A percentile compares a stretch with the other conserved stretches of the same genome.
These are phyloP conservation scores for Flaveria bidentis DNA, from an alignment of 129 eudicot genomes.

Conservation along the genomic window DNA sequence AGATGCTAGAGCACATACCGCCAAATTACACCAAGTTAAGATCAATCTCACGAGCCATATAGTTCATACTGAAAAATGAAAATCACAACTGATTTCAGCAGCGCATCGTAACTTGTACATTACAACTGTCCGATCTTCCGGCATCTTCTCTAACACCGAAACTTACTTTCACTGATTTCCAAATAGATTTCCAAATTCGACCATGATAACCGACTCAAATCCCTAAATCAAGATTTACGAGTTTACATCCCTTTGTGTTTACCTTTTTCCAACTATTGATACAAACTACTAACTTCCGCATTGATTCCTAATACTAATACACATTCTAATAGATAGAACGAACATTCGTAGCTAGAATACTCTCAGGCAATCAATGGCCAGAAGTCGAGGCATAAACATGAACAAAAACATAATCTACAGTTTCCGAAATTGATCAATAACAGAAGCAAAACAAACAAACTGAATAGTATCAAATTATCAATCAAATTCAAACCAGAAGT, in stretches of 20 bases:
- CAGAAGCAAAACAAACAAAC: background rate
- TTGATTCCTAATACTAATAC: slow-evolving; percentile 13
- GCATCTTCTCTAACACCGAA: slow-evolving; percentile 27
- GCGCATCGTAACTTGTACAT: slow-evolving; percentile 5
- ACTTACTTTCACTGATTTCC: slow-evolving; percentile 19
- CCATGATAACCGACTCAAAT: slow-evolving; percentile 17
- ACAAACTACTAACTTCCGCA: slow-evolving; percentile 12
- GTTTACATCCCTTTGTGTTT: background rate
- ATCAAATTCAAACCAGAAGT: background rate
- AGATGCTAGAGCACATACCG: too few relatives aligned
- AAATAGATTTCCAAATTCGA: slow-evolving; percentile 33
- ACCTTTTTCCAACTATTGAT: background rate
- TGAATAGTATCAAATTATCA: background rate
- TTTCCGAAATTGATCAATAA: background rate
- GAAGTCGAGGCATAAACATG: background rate
- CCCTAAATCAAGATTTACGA: slow-evolving; percentile 26
- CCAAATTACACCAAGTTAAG: too few relatives aligned
- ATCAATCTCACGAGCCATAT: background rate
- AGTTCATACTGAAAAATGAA: background rate
- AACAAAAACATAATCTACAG: background rate
- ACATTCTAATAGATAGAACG: background rate
- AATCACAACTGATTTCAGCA: slow-evolving; percentile 5
- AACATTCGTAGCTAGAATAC: background rate
- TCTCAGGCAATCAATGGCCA: background rate
- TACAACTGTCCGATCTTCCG: slow-evolving; percentile 9